Percentiles rank a stretch among this genome's conserved stretches.
Conservation (phyloP, 805 yeast genomes). For the Hemisphaericaspora nanyangensis region DNA sequence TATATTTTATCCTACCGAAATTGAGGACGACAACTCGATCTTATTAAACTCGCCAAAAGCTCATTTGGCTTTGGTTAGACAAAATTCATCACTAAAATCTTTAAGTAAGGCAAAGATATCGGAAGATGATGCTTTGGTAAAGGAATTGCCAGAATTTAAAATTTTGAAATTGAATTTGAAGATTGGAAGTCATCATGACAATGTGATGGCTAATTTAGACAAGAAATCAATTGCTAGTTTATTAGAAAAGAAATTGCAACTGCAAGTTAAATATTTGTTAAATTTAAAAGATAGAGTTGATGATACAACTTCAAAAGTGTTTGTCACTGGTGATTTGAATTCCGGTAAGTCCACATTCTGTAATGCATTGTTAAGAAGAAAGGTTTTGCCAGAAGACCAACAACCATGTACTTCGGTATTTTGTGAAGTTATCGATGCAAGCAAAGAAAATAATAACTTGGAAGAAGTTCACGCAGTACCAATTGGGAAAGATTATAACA, state of each 20-base stretch:
- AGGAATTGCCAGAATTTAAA: constrained; percentile 43
- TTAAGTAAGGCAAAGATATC: constrained; percentile 3
- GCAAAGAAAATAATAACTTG: constrained; percentile 57
- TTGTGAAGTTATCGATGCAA: constrained; percentile 87
- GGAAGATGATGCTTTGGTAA: constrained; percentile 11
- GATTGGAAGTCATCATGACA: constrained; percentile 42
- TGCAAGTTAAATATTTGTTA: constrained; percentile 61
- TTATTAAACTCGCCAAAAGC: constrained; percentile 48
- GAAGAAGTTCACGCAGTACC: constrained; percentile 95
- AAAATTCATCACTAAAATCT: constrained; percentile 20
- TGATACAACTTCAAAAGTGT: constrained; percentile 88
- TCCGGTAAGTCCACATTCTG: constrained; percentile 97
- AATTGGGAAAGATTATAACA: constrained; percentile 42
- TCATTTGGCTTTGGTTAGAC: constrained; percentile 49
- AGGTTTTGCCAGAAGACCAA: constrained; percentile 89
- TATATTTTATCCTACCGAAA: constrained; percentile 55
- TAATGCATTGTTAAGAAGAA: constrained; percentile 77
- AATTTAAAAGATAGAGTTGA: constrained; percentile 76
- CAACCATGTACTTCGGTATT: constrained; percentile 97
- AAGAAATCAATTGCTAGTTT: constrained; percentile 65
- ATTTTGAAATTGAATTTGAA: constrained; percentile 62
- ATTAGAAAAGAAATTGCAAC: constrained; percentile 62
- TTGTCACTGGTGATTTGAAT: constrained; percentile 94
- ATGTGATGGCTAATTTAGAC: constrained; percentile 56
- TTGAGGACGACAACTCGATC: constrained; percentile 25